A percentile compares a stretch with the other conserved stretches of the same genome.
phyloP scores from a whole-genome alignment of 2,329 filamentous ascomycete genomes.

The Bisporella sp. region DNA sequence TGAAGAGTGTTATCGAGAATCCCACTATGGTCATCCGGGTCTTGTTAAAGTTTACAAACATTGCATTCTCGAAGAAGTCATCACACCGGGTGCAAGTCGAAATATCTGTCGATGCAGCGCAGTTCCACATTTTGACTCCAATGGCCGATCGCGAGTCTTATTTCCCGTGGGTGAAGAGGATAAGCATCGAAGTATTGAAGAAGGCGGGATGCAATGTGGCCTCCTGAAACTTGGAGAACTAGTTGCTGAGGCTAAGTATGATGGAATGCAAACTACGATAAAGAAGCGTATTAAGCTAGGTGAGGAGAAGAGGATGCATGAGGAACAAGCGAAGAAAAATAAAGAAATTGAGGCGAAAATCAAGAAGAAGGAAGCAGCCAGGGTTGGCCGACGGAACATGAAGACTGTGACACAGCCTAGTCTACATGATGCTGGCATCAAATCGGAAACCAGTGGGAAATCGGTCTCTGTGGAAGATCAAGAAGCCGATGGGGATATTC shows the following conservation, averaged over 20 bases:
- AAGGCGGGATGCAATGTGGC: neutral
- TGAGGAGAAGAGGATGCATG: no score
- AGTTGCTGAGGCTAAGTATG: neutral
- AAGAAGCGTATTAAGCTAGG: neutral
- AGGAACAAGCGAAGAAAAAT: no score
- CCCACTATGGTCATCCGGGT: no score
- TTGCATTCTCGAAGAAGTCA: no score
- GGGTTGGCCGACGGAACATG: no score
- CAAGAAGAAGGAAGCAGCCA: no score
- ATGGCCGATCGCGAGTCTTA: neutral
- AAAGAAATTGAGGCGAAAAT: no score
- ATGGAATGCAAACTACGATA: no score
- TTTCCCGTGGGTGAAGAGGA: neutral
- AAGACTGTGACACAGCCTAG: neutral
- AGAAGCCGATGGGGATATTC: constrained; percentile 15
- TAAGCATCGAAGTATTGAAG: neutral
- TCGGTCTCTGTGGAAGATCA: neutral
- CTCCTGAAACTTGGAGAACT: neutral
- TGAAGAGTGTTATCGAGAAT: no score
- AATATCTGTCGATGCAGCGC: neutral
- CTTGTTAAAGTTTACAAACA: no score
- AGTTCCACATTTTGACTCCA: neutral
- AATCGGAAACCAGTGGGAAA: no score
- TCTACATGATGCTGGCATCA: neutral
- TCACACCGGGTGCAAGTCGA: neutral